Base-by-base conservation (phyloP, 2,329 filamentous ascomycete species). In the Phoma sp. region DNA sequence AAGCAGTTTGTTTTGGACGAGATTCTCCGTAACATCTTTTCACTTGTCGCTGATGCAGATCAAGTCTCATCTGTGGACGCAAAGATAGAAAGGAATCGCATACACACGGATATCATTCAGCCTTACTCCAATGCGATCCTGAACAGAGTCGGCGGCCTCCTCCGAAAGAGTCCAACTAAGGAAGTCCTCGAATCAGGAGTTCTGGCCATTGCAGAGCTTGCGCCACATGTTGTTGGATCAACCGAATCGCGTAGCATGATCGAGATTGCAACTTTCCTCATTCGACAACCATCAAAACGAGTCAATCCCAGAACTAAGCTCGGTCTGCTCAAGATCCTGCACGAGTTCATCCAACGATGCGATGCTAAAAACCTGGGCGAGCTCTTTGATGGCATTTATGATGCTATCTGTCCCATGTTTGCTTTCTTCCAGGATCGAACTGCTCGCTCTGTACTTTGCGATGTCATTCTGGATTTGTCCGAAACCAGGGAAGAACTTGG, bases 261-360 rank as follows among this genome's bases (percentile, higher is more conserved):
- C 30, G 86, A 88, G 55, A 92, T 96, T 42, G 88, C 89, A 1
- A 87, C 88, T 9, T 93, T 90, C 72, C 81, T 97, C 29, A 83
- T 98, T 26, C 87, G 89, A 59, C 92, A 96, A 66, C 92, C 93
- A n/a, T 85, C 89, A 20, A 87, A 90, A 57, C 84, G 88, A 47
- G 92, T 98, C 28, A 93, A 84, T 60, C 91, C 91, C 0, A 91
- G 86, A 65, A 89, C 90, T 7, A 98, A 98, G 78, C 86, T 89
- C 6, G 86, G 88, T 17, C 82, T 99, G 28, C 78, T 99, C 30
- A 82, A 87, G 37, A 91, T 96, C 45, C 77, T 98, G 15, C 87
- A 95, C 69, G 86, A 89, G 56, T 96, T 97, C 60, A 82, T 96
- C 37, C 85, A 87, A 7, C 78, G 90, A 2, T 86, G 85, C 56